Evolutionary conservation across 208 protist genomes (phyloP), one percentile per base, ranked within the genome.

Genomic region (Acanthamoeba healyi): DNA sequence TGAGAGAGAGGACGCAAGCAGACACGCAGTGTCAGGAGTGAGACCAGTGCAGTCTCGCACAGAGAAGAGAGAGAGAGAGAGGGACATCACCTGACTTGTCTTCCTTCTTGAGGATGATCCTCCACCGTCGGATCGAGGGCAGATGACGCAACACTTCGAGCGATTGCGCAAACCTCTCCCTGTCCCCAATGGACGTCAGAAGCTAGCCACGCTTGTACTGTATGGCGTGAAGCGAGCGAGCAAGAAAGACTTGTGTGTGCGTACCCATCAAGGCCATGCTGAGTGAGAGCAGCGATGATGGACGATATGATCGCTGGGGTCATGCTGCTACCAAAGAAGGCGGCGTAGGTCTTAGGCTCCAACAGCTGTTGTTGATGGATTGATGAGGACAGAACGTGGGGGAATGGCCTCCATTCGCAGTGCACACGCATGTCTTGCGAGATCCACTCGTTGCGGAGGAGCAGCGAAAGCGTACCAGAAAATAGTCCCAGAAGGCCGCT

Each of bases 21-120:
- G 19, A 17, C 10, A 26, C 26, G 4, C 3, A 67, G 17, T 4
- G 29, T 67, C 19, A 22, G 61, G 61, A n/a, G n/a, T n/a, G n/a
- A n/a, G n/a, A n/a, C n/a, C n/a, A n/a, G n/a, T n/a, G n/a, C n/a
- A n/a, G n/a, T n/a, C n/a, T n/a, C n/a, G n/a, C n/a, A n/a, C n/a
- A n/a, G n/a, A n/a, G 61, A 74, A 74, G 19, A 7, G 24, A 26
- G 24, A 24, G 54, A 61, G 54, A 61, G 54, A 61, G 22, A 61
- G 2, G 12, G 24, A 19, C 24, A 17, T 19, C n/a, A 74, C 65
- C 65, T 74, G 38, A 10, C n/a, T 38, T 29, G 65, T 74, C 65
- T 29, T 74, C 65, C n/a, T 74, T 74, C 65, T 74, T 74, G 36
- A 74, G 65, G 36, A 74, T 74, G 65, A 74, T 74, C 3, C 65